A percentile compares a stretch with the other conserved stretches of the same genome.
Conservation (phyloP, 2,329 filamentous ascomycete genomes). For the Botrytis aclada region DNA sequence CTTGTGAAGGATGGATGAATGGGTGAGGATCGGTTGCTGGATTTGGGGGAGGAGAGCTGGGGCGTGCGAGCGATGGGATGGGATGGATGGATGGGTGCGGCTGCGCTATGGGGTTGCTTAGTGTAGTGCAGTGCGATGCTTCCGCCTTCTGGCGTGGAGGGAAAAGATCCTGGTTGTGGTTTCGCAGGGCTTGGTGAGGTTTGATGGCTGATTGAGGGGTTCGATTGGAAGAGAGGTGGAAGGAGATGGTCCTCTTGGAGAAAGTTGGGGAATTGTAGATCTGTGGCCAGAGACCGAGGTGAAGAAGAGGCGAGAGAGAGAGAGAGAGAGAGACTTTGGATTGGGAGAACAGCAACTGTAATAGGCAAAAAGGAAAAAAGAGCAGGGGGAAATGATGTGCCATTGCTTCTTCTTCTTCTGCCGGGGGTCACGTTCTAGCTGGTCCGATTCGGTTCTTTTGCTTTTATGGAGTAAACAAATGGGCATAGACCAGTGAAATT, state of each 20-base stretch:
- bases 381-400: background rate
- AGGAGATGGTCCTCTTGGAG: background rate
- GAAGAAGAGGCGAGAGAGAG: background rate
- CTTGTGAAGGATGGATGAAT: background rate
- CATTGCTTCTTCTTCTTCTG: background rate
- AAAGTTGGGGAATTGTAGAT: background rate
- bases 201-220: background rate
- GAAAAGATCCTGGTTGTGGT: background rate
- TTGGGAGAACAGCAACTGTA: background rate
- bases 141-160: background rate
- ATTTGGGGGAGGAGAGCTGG: background rate
- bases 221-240: background rate
- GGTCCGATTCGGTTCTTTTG: background rate
- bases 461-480: background rate
- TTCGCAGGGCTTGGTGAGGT: background rate
- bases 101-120: background rate
- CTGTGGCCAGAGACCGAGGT: background rate
- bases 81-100: background rate
- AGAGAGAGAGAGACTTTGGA: background rate
- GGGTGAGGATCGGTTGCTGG: background rate
- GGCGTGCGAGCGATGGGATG: background rate
- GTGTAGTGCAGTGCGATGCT: background rate
- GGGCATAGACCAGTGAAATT: background rate
- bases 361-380: background rate
- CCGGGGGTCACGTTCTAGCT: background rate